Percentiles rank a stretch among this genome's conserved stretches.
Conservation (phyloP, 805 yeast species). For the Zygosaccharomyces pseudorouxii region DNA sequence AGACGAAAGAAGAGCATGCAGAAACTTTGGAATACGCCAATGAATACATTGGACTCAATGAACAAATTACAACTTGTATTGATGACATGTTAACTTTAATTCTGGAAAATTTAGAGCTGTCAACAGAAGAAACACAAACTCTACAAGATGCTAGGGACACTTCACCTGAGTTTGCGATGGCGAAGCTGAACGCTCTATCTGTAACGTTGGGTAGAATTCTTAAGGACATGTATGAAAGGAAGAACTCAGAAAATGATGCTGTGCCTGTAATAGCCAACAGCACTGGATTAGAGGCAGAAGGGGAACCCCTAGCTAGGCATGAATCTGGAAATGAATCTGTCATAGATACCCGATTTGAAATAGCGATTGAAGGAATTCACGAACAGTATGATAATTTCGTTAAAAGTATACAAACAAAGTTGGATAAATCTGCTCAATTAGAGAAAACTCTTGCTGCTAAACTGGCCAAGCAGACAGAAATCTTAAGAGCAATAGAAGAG, state of each 20-base stretch:
- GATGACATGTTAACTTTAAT: conserved; percentile 21
- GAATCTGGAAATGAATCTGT: conserved; percentile 10
- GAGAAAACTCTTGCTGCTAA: conserved; percentile 20
- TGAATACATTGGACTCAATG: conserved; percentile 29
- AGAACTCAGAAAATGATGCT: background rate
- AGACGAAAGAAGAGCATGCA: conserved; percentile 25
- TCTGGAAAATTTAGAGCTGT: conserved; percentile 15
- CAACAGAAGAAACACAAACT: conserved; percentile 20
- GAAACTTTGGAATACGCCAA: conserved; percentile 29
- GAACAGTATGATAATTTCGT: conserved; percentile 30
- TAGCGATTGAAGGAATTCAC: conserved; percentile 29
- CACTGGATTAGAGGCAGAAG: conserved; percentile 14
- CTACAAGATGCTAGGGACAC: conserved; percentile 22
- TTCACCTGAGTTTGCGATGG: conserved; percentile 26
- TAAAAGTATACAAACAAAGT: conserved; percentile 22
- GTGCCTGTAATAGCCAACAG: conserved; percentile 21
- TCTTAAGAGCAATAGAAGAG: conserved; percentile 10
- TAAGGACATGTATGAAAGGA: conserved; percentile 6
- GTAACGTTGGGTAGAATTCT: conserved; percentile 18
- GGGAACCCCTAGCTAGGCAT: background rate
- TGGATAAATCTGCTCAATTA: conserved; percentile 19
- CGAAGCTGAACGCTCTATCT: conserved; percentile 28
- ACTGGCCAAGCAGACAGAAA: conserved; percentile 21
- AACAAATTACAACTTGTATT: conserved; percentile 20
- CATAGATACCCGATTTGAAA: conserved; percentile 27